phyloP scores from a whole-genome alignment of 179 eudicot genomes.

The Drosera spatulata region DNA sequence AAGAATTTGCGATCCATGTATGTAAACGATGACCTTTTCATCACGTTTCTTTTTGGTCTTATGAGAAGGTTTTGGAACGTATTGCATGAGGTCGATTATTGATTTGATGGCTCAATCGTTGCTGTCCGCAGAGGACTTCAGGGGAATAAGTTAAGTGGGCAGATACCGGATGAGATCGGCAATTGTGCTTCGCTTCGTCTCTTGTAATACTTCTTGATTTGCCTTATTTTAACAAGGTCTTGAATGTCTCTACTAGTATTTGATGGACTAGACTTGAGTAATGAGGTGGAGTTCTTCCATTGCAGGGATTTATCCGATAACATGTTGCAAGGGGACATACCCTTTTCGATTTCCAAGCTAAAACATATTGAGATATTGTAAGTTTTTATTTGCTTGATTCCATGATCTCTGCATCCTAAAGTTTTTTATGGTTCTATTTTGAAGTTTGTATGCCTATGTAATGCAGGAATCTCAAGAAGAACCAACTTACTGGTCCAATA shows the following conservation, averaged over 20 bases:
- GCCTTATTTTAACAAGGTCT: too few species aligned
- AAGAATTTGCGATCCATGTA: constrained; percentile 41
- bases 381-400: constrained; percentile 8
- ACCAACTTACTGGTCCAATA: constrained; percentile 11
- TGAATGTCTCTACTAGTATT: background rate
- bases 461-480: constrained; percentile 44
- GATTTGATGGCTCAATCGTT: background rate
- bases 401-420: too few species aligned
- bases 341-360: constrained; percentile 55
- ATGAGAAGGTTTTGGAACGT: background rate
- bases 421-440: too few species aligned
- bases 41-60: background rate
- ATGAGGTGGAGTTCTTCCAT: constrained; percentile 11
- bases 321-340: constrained; percentile 50
- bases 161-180: constrained; percentile 64
- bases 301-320: constrained; percentile 54
- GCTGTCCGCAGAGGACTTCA: constrained; percentile 35
- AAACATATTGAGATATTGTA: constrained; percentile 52
- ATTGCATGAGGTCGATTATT: background rate
- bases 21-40: constrained; percentile 1
- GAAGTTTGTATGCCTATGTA: background rate
- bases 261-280: background rate
- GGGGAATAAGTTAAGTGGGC: constrained; percentile 57
- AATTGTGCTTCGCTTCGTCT: constrained; percentile 31
- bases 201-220: constrained; percentile 18